Percentiles rank a stretch among this genome's conserved stretches.
These are phyloP conservation scores for Auxenochlorella pyrenoidosa DNA, from an alignment of 139 green algal species.

Conservation along the genomic window DNA sequence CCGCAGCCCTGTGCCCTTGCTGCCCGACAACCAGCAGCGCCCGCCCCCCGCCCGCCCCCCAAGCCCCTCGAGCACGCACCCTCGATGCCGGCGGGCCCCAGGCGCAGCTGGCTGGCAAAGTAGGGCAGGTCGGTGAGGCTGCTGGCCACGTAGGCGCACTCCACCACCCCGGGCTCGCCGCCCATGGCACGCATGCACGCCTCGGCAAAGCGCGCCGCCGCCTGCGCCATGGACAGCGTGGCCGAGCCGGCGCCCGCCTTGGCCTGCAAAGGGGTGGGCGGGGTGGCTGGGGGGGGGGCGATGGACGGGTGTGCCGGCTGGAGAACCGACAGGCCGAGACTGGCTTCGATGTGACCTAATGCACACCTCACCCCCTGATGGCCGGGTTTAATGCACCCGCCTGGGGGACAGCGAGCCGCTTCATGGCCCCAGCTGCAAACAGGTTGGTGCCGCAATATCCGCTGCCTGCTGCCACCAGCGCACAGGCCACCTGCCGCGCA, in stretches of 20 bases:
- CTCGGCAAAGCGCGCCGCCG: slow-evolving; percentile 82
- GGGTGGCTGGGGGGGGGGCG: background rate
- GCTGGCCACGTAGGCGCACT: slow-evolving; percentile 84
- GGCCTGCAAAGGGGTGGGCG: background rate
- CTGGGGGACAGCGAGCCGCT: no score
- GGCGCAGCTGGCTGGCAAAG: slow-evolving; percentile 79
- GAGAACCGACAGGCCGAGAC: no score
- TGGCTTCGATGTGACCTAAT: no score
- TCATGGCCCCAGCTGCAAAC: no score
- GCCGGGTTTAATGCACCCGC: no score
- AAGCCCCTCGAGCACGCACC: background rate
- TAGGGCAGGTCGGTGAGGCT: slow-evolving; percentile 63
- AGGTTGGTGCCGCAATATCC: no score
- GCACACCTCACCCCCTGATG: no score
- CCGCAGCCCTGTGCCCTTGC: background rate
- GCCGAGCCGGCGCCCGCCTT: slow-evolving; percentile 88
- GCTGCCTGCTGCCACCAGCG: no score
- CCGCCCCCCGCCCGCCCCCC: background rate
- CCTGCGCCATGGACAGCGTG: slow-evolving; percentile 97
- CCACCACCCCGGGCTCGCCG: slow-evolving; percentile 76
- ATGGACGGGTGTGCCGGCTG: no score
- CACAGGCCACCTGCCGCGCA: no score
- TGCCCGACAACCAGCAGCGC: background rate
- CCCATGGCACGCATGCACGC: slow-evolving; percentile 77
- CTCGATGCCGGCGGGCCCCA: slow-evolving; percentile 82